Base-by-base conservation (phyloP, 805 yeast genomes). In the Candida saitoana region DNA sequence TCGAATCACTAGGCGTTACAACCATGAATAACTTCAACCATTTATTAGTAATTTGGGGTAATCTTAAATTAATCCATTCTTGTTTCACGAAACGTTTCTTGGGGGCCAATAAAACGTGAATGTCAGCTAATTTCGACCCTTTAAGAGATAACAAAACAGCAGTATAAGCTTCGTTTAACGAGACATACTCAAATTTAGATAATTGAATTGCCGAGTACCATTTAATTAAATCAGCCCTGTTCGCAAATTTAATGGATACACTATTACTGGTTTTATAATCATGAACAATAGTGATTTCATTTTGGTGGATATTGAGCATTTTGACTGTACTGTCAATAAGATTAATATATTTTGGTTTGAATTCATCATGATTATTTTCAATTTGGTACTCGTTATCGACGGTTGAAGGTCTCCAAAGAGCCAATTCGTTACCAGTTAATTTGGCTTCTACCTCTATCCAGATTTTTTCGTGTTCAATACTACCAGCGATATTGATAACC, bases 41-140 rank as follows among this genome's bases (percentile, higher is more conserved):
- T 52, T 77, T 75, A 48, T 71, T 70, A 36, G 78, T 73, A 34
- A 79, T 63, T 45, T 75, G 77, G 8, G 82, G 82, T 49, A 81
- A 73, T 44, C 84, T 64, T 48, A 82, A 56, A 52, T 78, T 76
- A 55, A 80, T 77, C 84, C 85, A 80, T 51, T 82, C 87, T 36
- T 62, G 73, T 46, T 71, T 68, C 3, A 69, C 53, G 49, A 64
- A 73, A 45, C 77, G 69, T 45, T 70, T 73, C 34, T 74, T 74
- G 36, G 58, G 59, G 4, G 78, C 71, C 47, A 82, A 62, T 15
- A 82, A 62, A 2, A 81, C 76, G 50, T 80, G 78, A 33, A 80
- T 69, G 54, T 82, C 88, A 2, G 76, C 67, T 42, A 82, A 66
- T 40, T 65, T 57, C 3, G 79, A 66, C 1, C 83, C 87, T 49